Base-by-base conservation (phyloP, 768 basidiomycete species). In the Panaeolus cyanescens region DNA sequence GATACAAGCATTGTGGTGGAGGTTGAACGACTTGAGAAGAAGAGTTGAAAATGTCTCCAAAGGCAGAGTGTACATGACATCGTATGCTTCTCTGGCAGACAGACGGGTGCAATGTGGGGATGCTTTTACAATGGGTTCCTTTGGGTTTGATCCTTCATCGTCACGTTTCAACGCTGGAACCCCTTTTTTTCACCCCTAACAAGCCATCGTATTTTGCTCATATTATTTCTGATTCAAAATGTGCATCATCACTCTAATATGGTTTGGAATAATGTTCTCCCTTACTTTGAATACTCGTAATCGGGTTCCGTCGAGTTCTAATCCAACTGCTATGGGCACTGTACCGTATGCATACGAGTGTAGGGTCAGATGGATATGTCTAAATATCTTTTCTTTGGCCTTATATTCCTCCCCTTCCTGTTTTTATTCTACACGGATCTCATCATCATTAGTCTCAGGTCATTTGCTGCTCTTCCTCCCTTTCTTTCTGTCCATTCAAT, bases 1-100 rank as follows among this genome's bases (percentile, higher is more conserved):
- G 59, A 59, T 31, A 50, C 28, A 36, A 42, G 39, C 32, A 30
- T n/a, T 36, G 15, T 61, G 56, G 36, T 59, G 10, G 50, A 40
- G 31, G 32, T 45, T 50, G 45, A 50, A 13, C 12, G 30, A 3
- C 8, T 50, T 20, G 45, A 50, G 45, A 50, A 50, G 45, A 28
- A 28, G 45, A 15, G 45, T 50, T 42, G 22, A 22, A 28, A 12
- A 28, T 50, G 12, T 3, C n/a, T n/a, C n/a, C n/a, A n/a, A n/a
- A n/a, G n/a, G n/a, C n/a, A n/a, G n/a, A n/a, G n/a, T n/a, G n/a
- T n/a, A n/a, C n/a, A n/a, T n/a, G n/a, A n/a, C n/a, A n/a, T n/a
- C n/a, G n/a, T n/a, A n/a, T n/a, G 19, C 19, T 20, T 20, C 19
- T 42, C 9, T 19, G 8, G 39, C 19, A 42, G 13, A 20, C 13